These are phyloP conservation scores for Vitis riparia DNA, from an alignment of 164 flowering plant genomes.

Conservation along the genomic window DNA sequence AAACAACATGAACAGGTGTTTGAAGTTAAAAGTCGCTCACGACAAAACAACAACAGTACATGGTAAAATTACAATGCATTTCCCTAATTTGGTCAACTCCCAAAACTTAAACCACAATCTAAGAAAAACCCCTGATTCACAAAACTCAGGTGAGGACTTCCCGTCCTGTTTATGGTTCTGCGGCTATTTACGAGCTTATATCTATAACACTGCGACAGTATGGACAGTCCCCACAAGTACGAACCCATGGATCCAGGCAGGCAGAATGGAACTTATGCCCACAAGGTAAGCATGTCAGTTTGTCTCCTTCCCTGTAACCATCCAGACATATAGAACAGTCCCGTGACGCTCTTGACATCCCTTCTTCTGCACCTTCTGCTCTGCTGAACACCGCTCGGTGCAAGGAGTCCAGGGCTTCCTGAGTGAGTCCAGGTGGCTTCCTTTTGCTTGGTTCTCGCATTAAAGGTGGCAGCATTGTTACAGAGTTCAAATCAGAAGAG, in stretches of 20 bases:
- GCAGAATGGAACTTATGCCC: slow-evolving; percentile 63
- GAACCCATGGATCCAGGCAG: slow-evolving; percentile 79
- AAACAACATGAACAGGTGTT: too few species aligned
- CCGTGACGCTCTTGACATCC: slow-evolving; percentile 12
- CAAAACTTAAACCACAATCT: too few species aligned
- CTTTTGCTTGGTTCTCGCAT: slow-evolving; percentile 24
- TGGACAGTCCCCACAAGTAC: slow-evolving; percentile 83
- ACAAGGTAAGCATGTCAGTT: slow-evolving; percentile 58
- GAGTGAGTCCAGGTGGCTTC: slow-evolving; percentile 67
- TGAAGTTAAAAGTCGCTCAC: too few species aligned
- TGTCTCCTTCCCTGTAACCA: slow-evolving; percentile 55
- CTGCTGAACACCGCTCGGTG: slow-evolving; percentile 36
- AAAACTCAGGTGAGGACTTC: too few species aligned
- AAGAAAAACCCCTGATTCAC: too few species aligned
- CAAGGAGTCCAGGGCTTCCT: slow-evolving; percentile 45
- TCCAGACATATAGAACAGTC: slow-evolving; percentile 72
- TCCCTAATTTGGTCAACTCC: too few species aligned
- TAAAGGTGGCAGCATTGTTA: slow-evolving; percentile 13
- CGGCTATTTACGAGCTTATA: too few species aligned
- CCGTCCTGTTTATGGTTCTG: too few species aligned
- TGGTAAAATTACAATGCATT: too few species aligned
- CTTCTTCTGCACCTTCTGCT: slow-evolving; percentile 8
- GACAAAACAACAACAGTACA: too few species aligned
- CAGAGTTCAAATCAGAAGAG: slow-evolving; percentile 14
- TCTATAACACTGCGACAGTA: slow-evolving; percentile 43